These are phyloP conservation scores for Globisporangium nodosum DNA, from an alignment of 352 stramenopile species.

Conservation along the genomic window DNA sequence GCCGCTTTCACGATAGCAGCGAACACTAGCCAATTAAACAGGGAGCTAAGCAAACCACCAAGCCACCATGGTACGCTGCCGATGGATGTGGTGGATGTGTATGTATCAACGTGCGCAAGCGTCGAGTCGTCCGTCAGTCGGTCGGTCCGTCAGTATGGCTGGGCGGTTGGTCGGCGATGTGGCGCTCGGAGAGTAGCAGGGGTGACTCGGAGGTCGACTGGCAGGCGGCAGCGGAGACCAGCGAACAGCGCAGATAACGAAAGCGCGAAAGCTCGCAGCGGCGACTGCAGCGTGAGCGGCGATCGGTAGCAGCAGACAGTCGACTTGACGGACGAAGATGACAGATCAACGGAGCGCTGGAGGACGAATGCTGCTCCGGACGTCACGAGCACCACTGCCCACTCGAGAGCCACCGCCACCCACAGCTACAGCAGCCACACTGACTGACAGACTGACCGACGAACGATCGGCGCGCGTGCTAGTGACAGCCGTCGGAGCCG, in stretches of 20 bases:
- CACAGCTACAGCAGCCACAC: background rate
- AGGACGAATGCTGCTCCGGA: background rate
- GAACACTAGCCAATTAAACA: slow-evolving; percentile 73
- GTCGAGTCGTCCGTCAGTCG: no score
- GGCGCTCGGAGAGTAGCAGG: background rate
- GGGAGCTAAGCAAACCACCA: slow-evolving; percentile 75
- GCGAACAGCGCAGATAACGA: background rate
- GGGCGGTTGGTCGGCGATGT: background rate
- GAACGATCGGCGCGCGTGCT: background rate
- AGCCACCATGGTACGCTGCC: slow-evolving; percentile 76
- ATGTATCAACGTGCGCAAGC: background rate
- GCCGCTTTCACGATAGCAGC: no score
- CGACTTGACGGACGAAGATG: background rate
- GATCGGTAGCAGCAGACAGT: background rate
- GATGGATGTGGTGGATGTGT: background rate
- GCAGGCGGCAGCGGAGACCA: background rate
- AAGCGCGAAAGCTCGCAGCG: background rate
- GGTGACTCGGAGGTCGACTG: no score
- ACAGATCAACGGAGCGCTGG: background rate
- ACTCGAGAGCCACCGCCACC: background rate
- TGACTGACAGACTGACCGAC: background rate
- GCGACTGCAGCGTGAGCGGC: background rate
- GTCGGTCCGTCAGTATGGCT: background rate
- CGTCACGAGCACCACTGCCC: no score
- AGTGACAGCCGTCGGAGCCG: background rate